These are phyloP conservation scores for Musa troglodytarum DNA, from an alignment of 176 grass and related monocot genomes.

Conservation along the genomic window DNA sequence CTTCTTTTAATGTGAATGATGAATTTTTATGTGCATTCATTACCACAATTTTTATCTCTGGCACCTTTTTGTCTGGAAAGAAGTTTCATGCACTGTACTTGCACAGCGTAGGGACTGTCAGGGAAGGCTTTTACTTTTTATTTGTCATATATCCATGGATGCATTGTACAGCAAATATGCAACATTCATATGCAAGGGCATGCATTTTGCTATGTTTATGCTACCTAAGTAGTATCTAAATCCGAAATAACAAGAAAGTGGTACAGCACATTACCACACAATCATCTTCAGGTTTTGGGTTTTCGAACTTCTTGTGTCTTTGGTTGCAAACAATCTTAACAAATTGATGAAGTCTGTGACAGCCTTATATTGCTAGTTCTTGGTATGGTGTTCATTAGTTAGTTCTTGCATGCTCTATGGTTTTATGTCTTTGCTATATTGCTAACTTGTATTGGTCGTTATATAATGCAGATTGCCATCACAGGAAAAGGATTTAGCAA, in stretches of 20 bases:
- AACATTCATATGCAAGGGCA: not conserved
- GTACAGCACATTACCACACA: too few species aligned
- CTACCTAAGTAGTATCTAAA: not conserved
- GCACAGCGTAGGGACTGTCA: not conserved
- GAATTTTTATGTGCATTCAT: not conserved
- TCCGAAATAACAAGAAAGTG: not conserved
- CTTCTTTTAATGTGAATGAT: not conserved
- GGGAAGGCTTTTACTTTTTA: not conserved
- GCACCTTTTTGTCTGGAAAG: not conserved
- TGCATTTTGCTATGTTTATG: not conserved
- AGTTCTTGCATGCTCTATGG: not conserved
- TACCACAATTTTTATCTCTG: too few species aligned
- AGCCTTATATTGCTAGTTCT: too few species aligned
- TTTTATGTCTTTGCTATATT: not conserved
- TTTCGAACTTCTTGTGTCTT: too few species aligned
- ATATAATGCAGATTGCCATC: constrained; percentile 72
- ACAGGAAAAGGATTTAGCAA: constrained; percentile 88
- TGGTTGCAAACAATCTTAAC: too few species aligned
- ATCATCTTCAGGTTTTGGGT: too few species aligned
- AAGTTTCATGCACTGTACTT: not conserved
- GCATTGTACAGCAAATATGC: not conserved
- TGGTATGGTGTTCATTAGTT: not conserved
- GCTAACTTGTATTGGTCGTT: constrained; percentile 2
- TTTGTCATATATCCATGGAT: not conserved
- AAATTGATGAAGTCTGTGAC: too few species aligned